A percentile compares a stretch with the other conserved stretches of the same genome.
Conservation (phyloP, 371 early-diverging fungal species). For the Mortierella sp. region DNA sequence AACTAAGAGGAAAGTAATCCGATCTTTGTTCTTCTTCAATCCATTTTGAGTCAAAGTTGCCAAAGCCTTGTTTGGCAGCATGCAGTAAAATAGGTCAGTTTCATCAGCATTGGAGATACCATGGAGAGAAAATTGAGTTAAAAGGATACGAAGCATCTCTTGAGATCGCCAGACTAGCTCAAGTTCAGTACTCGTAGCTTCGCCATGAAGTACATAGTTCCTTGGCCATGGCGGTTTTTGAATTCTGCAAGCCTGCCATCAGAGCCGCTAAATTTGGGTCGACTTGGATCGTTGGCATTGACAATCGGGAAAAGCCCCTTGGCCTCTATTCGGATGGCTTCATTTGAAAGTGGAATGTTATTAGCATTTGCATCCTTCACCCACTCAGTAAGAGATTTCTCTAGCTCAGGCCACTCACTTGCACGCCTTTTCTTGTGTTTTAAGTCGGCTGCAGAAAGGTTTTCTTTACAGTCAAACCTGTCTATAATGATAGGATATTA, state of each 20-base stretch:
- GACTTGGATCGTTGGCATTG: neutral
- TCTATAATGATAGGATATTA: too few relatives aligned
- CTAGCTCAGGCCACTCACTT: neutral
- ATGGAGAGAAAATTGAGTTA: neutral
- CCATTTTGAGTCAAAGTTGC: neutral
- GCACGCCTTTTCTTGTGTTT: neutral
- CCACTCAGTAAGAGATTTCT: neutral
- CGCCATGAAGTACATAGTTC: neutral
- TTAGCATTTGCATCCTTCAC: neutral
- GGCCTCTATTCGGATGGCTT: neutral
- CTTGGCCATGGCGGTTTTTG: neutral
- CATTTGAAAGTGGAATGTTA: neutral
- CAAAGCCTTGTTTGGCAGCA: neutral
- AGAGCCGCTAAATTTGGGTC: neutral
- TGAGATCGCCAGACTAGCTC: neutral
- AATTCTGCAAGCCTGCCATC: too few relatives aligned
- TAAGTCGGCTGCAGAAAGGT: neutral
- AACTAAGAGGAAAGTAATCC: neutral
- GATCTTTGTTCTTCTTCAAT: neutral
- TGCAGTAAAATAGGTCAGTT: neutral
- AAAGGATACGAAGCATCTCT: neutral
- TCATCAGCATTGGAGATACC: neutral
- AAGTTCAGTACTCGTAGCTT: too few relatives aligned
- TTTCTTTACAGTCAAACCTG: too few relatives aligned
- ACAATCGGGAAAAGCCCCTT: neutral